phyloP scores from a whole-genome alignment of 2,329 filamentous ascomycete genomes.

The Metarhizium sp. region DNA sequence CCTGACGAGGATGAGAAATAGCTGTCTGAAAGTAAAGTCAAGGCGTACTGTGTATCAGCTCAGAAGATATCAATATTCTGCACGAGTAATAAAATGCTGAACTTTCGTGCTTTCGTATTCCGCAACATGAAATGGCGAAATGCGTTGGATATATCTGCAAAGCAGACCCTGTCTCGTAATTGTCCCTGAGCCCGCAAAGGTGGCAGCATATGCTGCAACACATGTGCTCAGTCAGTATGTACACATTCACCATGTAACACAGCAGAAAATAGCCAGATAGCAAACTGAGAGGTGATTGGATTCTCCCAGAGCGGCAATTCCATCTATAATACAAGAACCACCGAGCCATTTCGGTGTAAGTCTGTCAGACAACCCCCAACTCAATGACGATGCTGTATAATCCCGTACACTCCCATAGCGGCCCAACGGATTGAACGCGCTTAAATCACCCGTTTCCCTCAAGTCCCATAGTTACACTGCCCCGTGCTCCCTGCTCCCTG shows the following conservation, averaged over 20 bases:
- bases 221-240: neutral
- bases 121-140: neutral
- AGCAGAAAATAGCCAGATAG: neutral
- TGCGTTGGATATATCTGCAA: neutral
- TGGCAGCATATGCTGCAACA: neutral
- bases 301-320: slow-evolving; percentile 15
- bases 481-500: neutral
- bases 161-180: neutral
- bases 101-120: neutral
- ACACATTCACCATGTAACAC: neutral
- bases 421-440: no score
- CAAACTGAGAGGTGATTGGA: neutral
- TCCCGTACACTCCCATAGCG: neutral
- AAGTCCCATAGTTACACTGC: neutral
- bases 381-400: neutral
- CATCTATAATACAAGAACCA: slow-evolving; percentile 14
- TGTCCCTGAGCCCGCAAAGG: neutral
- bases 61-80: neutral
- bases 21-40: neutral
- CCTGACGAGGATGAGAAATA: slow-evolving; percentile 46
- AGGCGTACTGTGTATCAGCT: neutral
- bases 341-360: neutral
- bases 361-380: neutral
- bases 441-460: no score
- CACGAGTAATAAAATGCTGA: neutral